Evolutionary conservation across 2,329 filamentous ascomycete species (phyloP).

Genomic region (Thielaviopsis euricoi): DNA sequence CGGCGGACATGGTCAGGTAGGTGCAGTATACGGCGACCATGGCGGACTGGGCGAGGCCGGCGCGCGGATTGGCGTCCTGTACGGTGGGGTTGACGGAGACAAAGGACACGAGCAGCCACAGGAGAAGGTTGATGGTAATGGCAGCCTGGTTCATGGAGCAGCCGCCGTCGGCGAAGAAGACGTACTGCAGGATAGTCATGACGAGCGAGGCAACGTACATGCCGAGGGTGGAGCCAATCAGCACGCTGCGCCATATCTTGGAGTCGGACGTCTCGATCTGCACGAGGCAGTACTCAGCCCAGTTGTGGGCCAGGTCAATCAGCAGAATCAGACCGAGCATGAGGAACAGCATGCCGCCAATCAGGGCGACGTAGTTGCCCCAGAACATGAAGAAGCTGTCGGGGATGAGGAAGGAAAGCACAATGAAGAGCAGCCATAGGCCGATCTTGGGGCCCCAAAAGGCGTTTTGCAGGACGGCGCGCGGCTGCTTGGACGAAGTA

Average conservation of each 20-base stretch:
- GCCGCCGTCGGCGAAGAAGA: slow-evolving; percentile 70
- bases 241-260: slow-evolving; percentile 62
- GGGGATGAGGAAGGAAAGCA: slow-evolving; percentile 88
- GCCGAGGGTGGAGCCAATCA: slow-evolving; percentile 80
- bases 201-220: slow-evolving; percentile 87
- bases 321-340: slow-evolving; percentile 81
- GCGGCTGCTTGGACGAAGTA: slow-evolving; percentile 67
- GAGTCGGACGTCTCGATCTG: slow-evolving; percentile 88
- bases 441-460: slow-evolving; percentile 97
- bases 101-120: slow-evolving; percentile 64
- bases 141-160: slow-evolving; percentile 95
- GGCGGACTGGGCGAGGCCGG: slow-evolving; percentile 88
- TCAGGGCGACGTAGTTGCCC: slow-evolving; percentile 83
- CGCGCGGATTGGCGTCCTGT: slow-evolving; percentile 83
- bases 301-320: slow-evolving; percentile 88
- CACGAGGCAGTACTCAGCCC: slow-evolving; percentile 89
- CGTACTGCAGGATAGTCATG: slow-evolving; percentile 94
- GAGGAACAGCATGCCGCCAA: slow-evolving; percentile 83
- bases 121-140: slow-evolving; percentile 81
- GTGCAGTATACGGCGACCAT: slow-evolving; percentile 98
- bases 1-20: slow-evolving; percentile 93
- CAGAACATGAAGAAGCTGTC: slow-evolving; percentile 89
- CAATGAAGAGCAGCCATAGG: slow-evolving; percentile 71
- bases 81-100: slow-evolving; percentile 81
- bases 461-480: slow-evolving; percentile 87